Percentiles rank a stretch among this genome's conserved stretches.
These are phyloP conservation scores for Fusarium illudens DNA, from an alignment of 2,329 filamentous ascomycete species.

Conservation along the genomic window DNA sequence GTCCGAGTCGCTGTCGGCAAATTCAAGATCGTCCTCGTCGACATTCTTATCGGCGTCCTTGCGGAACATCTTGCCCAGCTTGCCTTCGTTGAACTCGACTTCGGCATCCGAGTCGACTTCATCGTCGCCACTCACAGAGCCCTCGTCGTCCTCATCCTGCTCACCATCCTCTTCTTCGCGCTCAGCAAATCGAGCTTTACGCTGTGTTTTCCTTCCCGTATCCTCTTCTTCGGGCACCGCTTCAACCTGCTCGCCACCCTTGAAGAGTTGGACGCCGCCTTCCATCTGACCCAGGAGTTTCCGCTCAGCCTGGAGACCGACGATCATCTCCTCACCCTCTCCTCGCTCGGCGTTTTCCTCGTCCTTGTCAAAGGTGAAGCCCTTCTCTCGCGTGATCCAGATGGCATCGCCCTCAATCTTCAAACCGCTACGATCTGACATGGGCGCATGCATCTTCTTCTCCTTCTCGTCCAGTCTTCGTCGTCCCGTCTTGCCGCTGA, in stretches of 20 bases:
- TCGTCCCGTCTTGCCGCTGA: conserved; percentile 81
- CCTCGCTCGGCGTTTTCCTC: conserved; percentile 78
- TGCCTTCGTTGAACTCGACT: conserved; percentile 66
- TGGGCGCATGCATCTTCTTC: conserved; percentile 93
- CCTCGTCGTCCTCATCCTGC: conserved; percentile 60
- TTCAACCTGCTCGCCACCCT: conserved; percentile 74
- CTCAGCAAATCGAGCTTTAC: conserved; percentile 66
- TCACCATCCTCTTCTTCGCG: conserved; percentile 68
- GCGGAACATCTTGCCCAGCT: conserved; percentile 68
- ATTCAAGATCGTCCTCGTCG: conserved; percentile 78
- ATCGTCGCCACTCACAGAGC: conserved; percentile 63
- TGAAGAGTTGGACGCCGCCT: conserved; percentile 85
- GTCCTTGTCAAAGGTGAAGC: conserved; percentile 77
- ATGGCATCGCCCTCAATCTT: conserved; percentile 97
- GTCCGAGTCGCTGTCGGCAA: conserved; percentile 97
- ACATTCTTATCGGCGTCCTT: conserved; percentile 60
- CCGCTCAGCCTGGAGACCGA: conserved; percentile 85
- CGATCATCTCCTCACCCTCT: conserved; percentile 94
- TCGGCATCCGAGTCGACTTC: conserved; percentile 62
- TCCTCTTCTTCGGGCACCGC: conserved; percentile 63
- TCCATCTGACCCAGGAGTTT: conserved; percentile 83
- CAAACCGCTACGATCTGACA: conserved; percentile 96
- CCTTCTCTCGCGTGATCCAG: conserved; percentile 79
- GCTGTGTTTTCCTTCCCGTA: conserved; percentile 66
- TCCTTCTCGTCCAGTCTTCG: conserved; percentile 93